These are phyloP conservation scores for Tieghemiomyces parasiticus DNA, from an alignment of 192 early-diverging fungal species.

Conservation along the genomic window DNA sequence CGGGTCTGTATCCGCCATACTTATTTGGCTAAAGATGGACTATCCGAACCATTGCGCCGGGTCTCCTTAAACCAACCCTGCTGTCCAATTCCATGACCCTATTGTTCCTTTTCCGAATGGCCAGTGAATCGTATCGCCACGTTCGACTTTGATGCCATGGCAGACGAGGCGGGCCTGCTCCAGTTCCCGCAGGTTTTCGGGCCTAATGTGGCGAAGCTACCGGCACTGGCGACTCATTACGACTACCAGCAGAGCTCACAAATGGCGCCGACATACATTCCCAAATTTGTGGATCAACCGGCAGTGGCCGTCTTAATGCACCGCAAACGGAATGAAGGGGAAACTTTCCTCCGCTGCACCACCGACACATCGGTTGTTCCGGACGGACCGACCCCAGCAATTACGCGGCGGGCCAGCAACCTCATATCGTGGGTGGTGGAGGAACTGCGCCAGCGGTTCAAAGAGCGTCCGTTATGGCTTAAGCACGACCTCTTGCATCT, in stretches of 20 bases:
- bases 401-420: neutral
- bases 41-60: too few species aligned
- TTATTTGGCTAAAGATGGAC: too few species aligned
- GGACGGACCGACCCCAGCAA: neutral
- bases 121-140: neutral
- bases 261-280: neutral
- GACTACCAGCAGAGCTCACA: neutral
- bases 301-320: neutral
- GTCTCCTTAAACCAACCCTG: too few species aligned
- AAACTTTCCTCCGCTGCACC: neutral
- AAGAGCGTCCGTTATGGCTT: neutral
- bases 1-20: too few species aligned
- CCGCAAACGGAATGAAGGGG: neutral
- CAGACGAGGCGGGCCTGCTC: neutral
- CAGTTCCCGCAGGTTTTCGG: neutral
- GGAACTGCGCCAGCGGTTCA: neutral
- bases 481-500: neutral
- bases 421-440: neutral
- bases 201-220: too few species aligned
- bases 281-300: slow-evolving; percentile 5
- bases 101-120: too few species aligned
- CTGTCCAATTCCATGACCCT: too few species aligned
- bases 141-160: neutral
- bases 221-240: neutral
- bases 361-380: neutral